A percentile compares a stretch with the other conserved stretches of the same genome.
Evolutionary conservation across 2,329 filamentous ascomycete genomes (phyloP).

Genomic region (Cercospora sesami): DNA sequence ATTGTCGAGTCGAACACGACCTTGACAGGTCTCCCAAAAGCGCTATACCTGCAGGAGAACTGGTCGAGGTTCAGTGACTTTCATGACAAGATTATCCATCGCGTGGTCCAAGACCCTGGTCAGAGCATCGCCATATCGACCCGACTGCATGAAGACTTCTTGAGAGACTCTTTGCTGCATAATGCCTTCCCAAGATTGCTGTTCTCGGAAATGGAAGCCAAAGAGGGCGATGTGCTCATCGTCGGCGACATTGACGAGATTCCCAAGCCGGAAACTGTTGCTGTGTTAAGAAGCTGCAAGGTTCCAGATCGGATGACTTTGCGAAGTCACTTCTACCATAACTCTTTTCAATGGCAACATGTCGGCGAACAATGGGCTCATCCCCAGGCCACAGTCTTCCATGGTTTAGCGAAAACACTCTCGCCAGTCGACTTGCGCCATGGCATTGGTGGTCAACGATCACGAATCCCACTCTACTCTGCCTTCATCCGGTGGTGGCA

Average conservation of each 20-base stretch:
- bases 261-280: conserved; percentile 41
- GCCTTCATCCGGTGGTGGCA: conserved; percentile 38
- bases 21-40: conserved; percentile 60
- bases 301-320: conserved; percentile 34
- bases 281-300: conserved; percentile 31
- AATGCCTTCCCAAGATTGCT: conserved; percentile 56
- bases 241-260: conserved; percentile 65
- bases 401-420: conserved; percentile 51
- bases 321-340: conserved; percentile 34
- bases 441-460: conserved; percentile 37
- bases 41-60: conserved; percentile 55
- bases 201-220: conserved; percentile 45
- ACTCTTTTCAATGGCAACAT: conserved; percentile 37
- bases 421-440: conserved; percentile 56
- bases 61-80: conserved; percentile 56
- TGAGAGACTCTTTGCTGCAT: conserved; percentile 59
- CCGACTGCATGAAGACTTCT: conserved; percentile 56
- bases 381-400: conserved; percentile 61
- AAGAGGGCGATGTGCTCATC: conserved; percentile 57
- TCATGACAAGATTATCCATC: conserved; percentile 62
- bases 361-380: conserved; percentile 53
- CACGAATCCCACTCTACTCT: conserved; percentile 18
- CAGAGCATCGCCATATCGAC: conserved; percentile 43
- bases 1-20: conserved; percentile 61
- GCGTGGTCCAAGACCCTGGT: conserved; percentile 50